A percentile compares a stretch with the other conserved stretches of the same genome.
phyloP scores from a whole-genome alignment of 176 grass and related monocot species.

The Phragmites australis region DNA sequence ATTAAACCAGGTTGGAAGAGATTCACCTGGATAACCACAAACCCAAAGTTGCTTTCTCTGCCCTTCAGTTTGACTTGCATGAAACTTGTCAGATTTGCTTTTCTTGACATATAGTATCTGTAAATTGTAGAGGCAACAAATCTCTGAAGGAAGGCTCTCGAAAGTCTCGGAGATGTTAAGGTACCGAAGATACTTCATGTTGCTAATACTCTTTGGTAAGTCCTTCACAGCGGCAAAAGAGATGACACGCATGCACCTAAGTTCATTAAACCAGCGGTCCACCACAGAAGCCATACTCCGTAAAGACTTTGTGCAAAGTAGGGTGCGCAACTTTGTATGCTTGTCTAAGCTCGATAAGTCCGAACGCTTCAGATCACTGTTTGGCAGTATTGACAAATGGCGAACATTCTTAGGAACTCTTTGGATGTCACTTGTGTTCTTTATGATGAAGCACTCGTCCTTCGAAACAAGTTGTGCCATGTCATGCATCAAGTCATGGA shows the following conservation, averaged over 20 bases:
- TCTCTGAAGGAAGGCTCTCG: background rate
- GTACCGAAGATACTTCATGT: slow-evolving; percentile 15
- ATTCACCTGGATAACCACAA: background rate
- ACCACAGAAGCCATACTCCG: background rate
- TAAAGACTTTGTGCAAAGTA: background rate
- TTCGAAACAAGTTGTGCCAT: slow-evolving; percentile 33
- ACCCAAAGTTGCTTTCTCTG: fast-evolving
- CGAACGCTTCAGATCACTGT: fast-evolving
- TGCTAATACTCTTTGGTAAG: background rate
- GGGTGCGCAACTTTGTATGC: background rate
- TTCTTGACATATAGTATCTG: background rate
- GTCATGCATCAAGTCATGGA: slow-evolving; percentile 54
- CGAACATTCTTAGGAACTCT: background rate
- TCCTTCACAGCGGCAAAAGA: fast-evolving
- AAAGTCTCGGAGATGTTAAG: fast-evolving
- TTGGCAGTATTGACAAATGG: background rate
- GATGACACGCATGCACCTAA: background rate
- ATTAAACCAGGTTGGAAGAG: background rate
- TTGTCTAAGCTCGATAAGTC: background rate
- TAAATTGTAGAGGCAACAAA: background rate
- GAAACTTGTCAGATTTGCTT: background rate
- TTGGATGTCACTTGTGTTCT: fast-evolving
- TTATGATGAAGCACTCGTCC: slow-evolving; percentile 1
- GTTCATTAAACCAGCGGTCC: background rate
- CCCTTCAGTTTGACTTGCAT: background rate